Base-by-base conservation (phyloP, 2,329 filamentous ascomycete species). In the Cladosporium austrohemisphaericum region DNA sequence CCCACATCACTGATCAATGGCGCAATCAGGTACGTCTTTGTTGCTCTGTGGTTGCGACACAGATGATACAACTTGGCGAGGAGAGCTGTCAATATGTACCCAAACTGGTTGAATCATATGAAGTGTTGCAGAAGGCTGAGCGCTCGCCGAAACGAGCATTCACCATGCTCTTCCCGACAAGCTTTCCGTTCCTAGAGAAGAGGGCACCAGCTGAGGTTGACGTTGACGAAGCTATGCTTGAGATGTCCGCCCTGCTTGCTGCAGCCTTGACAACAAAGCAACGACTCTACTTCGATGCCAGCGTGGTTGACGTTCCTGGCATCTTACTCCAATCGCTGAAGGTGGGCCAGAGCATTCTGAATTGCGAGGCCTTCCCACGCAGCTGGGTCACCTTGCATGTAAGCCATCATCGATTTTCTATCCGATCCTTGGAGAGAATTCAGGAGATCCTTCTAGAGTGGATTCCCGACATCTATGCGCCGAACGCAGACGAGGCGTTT, bases 321-420 rank as follows among this genome's bases (percentile, higher is more conserved):
- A 81, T 95, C 33, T 67, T 96, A 8, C 84, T 88, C 56, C 86
- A 90, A 60, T 81, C 86, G 0, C 77, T 98, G 20, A 84, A 87
- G 52, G 86, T 95, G 6, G 85, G 95, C 62, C 88, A 90, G 68
- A 96, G 90, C 56, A 89, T 98, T 46, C 74, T 98, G 9, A 82
- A 85, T 51, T 90, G 90, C 58, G 88, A 94, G 61, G 89, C 93
- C 0, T 97, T 95, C 68, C 93, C 94, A 0, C 74, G 81, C 14
- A 83, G 80, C 52, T 98, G 93, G 94, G 75, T 98, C 36, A 97
- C 91, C 66, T 81, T 95, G 48, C 86, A 94, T 62, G 93, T 97
- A 32, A 63, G 60, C 23, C 63, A 68, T 41, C 63, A 65, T 29
- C 60, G 62, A 63, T 92, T 90, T 14, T 88, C 88, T 1, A 88